These are phyloP conservation scores for Aspergillus amoenus DNA, from an alignment of 2,329 filamentous ascomycete genomes.

Conservation along the genomic window DNA sequence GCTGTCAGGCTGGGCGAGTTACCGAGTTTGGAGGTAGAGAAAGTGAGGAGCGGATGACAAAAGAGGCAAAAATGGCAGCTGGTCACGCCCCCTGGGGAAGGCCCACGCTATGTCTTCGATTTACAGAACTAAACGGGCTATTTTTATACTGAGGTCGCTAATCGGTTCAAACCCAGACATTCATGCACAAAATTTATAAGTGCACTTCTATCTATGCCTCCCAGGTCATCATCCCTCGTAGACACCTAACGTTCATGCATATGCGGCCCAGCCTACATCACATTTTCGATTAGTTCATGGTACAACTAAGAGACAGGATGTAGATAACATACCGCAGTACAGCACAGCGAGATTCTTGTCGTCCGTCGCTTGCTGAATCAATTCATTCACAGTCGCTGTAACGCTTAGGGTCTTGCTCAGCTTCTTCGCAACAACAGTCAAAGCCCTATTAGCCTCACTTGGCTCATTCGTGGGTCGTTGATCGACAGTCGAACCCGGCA, in stretches of 20 bases:
- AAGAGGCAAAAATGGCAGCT: conserved; percentile 3
- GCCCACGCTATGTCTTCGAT: background rate
- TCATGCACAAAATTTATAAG: background rate
- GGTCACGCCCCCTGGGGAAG: background rate
- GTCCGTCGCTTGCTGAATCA: conserved; percentile 94
- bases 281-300: background rate
- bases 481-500: conserved; percentile 27
- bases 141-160: background rate
- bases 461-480: conserved; percentile 54
- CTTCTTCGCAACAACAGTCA: conserved; percentile 95
- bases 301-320: background rate
- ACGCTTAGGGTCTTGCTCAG: conserved; percentile 91
- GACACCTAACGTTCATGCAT: conserved; percentile 33
- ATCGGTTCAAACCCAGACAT: background rate
- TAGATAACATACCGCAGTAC: conserved; percentile 65
- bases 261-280: conserved; percentile 51
- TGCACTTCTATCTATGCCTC: background rate
- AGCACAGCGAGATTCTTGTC: conserved; percentile 88
- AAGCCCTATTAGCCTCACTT: conserved; percentile 83
- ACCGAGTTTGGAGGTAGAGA: background rate
- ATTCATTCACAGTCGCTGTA: conserved; percentile 89
- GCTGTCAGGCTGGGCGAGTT: background rate
- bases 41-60: background rate
- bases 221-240: background rate
- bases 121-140: background rate